These are phyloP conservation scores for Silybum marianum DNA, from an alignment of 129 eudicot genomes.

Conservation along the genomic window DNA sequence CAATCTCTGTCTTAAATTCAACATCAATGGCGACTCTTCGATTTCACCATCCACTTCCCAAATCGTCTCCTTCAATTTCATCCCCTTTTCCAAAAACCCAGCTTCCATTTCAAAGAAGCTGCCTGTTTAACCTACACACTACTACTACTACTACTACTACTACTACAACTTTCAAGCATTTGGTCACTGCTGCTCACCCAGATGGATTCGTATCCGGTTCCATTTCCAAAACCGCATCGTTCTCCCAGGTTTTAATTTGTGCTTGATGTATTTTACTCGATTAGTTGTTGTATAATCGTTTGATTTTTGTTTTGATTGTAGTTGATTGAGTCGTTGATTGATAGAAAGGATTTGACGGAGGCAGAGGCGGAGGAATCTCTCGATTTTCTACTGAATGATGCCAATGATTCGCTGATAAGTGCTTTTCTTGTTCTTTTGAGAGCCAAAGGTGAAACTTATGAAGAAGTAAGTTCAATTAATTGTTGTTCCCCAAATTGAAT, in stretches of 20 bases:
- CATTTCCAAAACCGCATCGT: conserved; percentile 32
- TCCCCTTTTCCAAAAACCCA: conserved; percentile 13
- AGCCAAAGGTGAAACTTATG: conserved; percentile 81
- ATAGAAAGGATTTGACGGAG: conserved; percentile 53
- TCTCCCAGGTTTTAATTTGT: conserved; percentile 38
- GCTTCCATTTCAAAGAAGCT: conserved; percentile 19
- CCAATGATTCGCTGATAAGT: conserved; percentile 63
- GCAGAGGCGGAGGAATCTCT: conserved; percentile 61
- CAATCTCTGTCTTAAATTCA: neutral
- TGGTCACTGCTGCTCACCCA: conserved; percentile 14
- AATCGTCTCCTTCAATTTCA: conserved; percentile 16
- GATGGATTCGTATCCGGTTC: conserved; percentile 15
- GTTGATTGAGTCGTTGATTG: conserved; percentile 68
- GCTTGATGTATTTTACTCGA: neutral
- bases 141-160: neutral
- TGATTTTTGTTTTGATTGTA: conserved; percentile 15
- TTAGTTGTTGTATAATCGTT: neutral
- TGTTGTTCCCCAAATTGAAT: neutral
- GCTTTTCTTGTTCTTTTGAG: conserved; percentile 74
- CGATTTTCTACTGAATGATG: conserved; percentile 54
- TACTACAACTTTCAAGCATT: neutral
- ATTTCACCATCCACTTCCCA: conserved; percentile 23
- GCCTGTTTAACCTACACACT: conserved; percentile 9
- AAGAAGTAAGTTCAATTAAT: conserved; percentile 49
- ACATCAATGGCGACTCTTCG: conserved; percentile 36